These are phyloP conservation scores for Kodamaea kakaduensis DNA, from an alignment of 805 yeast species.

Conservation along the genomic window DNA sequence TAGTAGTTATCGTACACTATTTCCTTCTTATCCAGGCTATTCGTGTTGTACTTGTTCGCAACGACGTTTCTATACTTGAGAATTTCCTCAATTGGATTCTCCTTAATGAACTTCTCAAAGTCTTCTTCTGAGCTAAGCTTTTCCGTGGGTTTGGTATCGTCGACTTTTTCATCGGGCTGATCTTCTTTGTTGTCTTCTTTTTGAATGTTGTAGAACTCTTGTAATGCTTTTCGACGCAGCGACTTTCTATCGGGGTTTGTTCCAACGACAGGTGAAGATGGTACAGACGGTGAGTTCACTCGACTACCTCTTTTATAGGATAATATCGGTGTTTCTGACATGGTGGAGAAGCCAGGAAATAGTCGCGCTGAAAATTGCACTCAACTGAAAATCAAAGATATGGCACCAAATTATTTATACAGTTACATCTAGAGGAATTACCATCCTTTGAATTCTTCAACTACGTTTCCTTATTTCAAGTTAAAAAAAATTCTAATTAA, in stretches of 20 bases:
- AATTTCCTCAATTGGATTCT: conserved; percentile 26
- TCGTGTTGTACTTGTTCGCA: conserved; percentile 45
- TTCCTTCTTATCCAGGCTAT: conserved; percentile 60
- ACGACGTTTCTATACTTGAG: conserved; percentile 30
- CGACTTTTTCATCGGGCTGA: background rate
- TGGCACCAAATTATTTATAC: too few relatives aligned
- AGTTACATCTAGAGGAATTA: too few relatives aligned
- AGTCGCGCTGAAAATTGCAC: too few relatives aligned
- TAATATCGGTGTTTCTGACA: conserved; percentile 17
- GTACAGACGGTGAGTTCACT: conserved; percentile 8
- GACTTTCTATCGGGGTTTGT: conserved; percentile 18
- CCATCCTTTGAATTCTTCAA: too few relatives aligned
- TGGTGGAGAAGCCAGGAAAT: too few relatives aligned
- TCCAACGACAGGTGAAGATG: conserved; percentile 1
- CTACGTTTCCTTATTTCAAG: too few relatives aligned
- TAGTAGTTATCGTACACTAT: conserved; percentile 74
- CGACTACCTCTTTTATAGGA: conserved; percentile 27
- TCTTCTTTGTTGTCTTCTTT: conserved; percentile 11
- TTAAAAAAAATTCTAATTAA: too few relatives aligned
- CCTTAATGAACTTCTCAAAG: conserved; percentile 19
- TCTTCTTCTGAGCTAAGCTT: conserved; percentile 9
- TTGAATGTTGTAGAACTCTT: conserved; percentile 37
- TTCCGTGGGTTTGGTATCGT: background rate
- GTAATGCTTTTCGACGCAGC: conserved; percentile 40
- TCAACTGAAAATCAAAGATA: too few relatives aligned